Evolutionary conservation across 768 basidiomycete genomes (phyloP).

Genomic region (Leccinellum albellum): DNA sequence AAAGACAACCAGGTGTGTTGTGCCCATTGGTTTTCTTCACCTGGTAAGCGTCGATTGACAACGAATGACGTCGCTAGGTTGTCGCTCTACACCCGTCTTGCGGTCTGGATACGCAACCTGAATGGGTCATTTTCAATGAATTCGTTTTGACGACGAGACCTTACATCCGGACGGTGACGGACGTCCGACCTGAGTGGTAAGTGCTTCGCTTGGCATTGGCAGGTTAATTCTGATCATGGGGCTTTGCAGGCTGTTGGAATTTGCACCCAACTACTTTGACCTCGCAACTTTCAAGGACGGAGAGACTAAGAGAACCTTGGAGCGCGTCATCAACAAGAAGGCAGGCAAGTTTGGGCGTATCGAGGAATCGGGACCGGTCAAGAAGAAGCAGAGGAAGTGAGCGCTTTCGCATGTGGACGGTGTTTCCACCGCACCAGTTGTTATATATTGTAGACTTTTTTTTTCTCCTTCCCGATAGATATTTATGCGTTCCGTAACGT

Average conservation of each 20-base stretch:
- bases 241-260: conserved; percentile 57
- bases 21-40: neutral
- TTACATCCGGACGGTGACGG: conserved; percentile 90
- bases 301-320: conserved; percentile 64
- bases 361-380: conserved; percentile 4
- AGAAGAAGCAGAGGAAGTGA: conserved; percentile 18
- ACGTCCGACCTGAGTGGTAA: conserved; percentile 83
- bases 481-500: too few species aligned
- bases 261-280: conserved; percentile 68
- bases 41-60: neutral
- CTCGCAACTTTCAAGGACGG: conserved; percentile 58
- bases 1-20: conserved; percentile 85
- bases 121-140: conserved; percentile 93
- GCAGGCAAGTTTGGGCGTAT: conserved; percentile 36
- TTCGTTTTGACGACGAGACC: conserved; percentile 88
- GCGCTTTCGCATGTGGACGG: neutral
- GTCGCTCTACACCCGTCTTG: conserved; percentile 68
- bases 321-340: conserved; percentile 52
- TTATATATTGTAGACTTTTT: too few species aligned
- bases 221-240: neutral
- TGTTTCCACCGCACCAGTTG: too few species aligned
- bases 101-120: conserved; percentile 81
- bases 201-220: conserved; percentile 17
- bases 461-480: too few species aligned
- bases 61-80: conserved; percentile 3